phyloP scores from a whole-genome alignment of 148 eudicot species.

The Chenopodium formosanum region DNA sequence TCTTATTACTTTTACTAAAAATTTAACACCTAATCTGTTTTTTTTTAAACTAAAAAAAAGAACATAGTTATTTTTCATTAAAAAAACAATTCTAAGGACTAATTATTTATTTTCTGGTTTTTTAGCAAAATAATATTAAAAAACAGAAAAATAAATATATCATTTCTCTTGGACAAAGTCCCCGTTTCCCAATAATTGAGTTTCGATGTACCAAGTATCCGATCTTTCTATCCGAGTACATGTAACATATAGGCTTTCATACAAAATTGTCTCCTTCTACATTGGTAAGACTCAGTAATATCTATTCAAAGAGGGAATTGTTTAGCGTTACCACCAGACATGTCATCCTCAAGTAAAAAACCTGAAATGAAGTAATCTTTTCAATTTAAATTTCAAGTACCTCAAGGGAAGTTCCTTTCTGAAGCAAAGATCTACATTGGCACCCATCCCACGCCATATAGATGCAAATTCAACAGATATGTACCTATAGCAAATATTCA shows the following conservation, averaged over 20 bases:
- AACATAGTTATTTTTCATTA: too few species aligned
- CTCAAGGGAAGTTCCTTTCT: slow-evolving; percentile 96
- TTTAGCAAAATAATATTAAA: too few species aligned
- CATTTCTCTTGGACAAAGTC: too few species aligned
- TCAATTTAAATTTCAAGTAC: slow-evolving; percentile 32
- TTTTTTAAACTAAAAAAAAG: too few species aligned
- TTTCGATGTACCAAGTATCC: too few species aligned
- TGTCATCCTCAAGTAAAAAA: not conserved
- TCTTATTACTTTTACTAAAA: too few species aligned
- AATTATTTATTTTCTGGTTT: too few species aligned
- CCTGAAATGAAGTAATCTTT: not conserved
- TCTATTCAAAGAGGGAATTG: not conserved
- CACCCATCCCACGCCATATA: slow-evolving; percentile 99
- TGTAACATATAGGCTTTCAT: not conserved
- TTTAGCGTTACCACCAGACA: not conserved
- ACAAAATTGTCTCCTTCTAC: not conserved
- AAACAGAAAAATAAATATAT: too few species aligned
- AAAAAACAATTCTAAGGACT: too few species aligned
- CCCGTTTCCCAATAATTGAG: too few species aligned
- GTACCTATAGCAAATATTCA: slow-evolving; percentile 49
- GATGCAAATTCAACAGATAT: slow-evolving; percentile 99
- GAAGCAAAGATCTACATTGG: slow-evolving; percentile 70
- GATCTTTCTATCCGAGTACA: too few species aligned
- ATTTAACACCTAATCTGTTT: too few species aligned
- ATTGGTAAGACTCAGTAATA: not conserved